A percentile compares a stretch with the other conserved stretches of the same genome.
These are phyloP conservation scores for Dacryopinax primogenitus DNA, from an alignment of 768 basidiomycete genomes.

Conservation along the genomic window DNA sequence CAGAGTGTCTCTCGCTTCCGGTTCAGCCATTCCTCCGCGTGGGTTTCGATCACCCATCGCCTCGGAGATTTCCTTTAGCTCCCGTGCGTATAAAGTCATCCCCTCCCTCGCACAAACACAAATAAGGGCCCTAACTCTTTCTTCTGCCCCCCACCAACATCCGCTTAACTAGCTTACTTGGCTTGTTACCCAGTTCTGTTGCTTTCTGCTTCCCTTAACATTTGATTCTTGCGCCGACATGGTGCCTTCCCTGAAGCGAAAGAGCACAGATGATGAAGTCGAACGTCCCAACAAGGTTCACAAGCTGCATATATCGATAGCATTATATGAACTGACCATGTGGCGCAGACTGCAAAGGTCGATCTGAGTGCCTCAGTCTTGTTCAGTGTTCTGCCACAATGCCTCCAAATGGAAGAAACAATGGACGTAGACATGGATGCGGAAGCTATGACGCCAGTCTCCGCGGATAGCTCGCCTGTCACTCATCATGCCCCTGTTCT, in stretches of 20 bases:
- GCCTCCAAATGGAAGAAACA: not conserved
- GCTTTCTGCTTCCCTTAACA: not conserved
- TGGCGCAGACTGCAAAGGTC: not conserved
- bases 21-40: not conserved
- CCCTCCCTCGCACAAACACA: not conserved
- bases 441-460: not conserved
- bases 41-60: not conserved
- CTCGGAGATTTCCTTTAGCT: not conserved
- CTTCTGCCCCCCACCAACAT: slow-evolving; percentile 2
- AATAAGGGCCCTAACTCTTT: not conserved
- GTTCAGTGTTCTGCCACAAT: not conserved
- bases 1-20: not conserved
- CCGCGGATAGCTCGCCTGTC: not conserved
- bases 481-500: not conserved
- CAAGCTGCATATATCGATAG: not conserved
- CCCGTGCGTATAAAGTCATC: not conserved
- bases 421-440: slow-evolving; percentile 2
- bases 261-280: not conserved
- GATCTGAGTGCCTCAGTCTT: not conserved
- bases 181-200: not conserved
- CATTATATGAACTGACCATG: not conserved
- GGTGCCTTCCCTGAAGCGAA: not conserved
- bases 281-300: not conserved
- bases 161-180: not conserved
- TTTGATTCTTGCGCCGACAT: not conserved